Conservation (phyloP, 257 asterid genomes). For the Eustoma russellianum region DNA sequence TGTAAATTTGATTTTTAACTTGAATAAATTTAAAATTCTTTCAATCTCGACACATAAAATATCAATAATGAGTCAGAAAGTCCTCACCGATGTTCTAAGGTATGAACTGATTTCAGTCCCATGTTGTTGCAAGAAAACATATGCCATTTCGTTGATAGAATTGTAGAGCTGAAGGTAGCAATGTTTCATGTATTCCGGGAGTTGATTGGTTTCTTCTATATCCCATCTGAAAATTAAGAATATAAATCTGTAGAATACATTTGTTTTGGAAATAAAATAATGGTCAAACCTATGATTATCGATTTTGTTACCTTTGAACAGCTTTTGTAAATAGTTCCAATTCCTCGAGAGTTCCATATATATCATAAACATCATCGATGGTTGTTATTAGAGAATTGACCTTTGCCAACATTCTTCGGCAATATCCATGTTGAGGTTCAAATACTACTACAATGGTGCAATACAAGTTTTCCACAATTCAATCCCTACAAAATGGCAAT, state of each 20-base stretch:
- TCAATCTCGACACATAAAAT: no score
- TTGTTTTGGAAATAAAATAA: background rate
- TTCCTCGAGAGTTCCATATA: background rate
- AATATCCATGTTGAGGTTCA: background rate
- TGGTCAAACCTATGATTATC: no score
- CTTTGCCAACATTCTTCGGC: constrained; percentile 1
- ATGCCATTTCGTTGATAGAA: background rate
- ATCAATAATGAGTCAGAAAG: no score
- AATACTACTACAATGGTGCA: constrained; percentile 18
- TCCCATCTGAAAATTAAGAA: constrained; percentile 10
- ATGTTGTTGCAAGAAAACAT: constrained; percentile 7
- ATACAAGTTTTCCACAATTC: constrained; percentile 26
- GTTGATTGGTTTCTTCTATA: background rate
- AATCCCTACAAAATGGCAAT: constrained; percentile 21
- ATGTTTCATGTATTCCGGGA: constrained; percentile 10
- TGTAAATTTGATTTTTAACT: no score
- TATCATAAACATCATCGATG: background rate
- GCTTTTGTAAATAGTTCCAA: background rate
- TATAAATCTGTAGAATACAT: background rate
- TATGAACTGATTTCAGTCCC: background rate
- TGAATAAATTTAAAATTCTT: no score
- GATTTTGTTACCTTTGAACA: background rate
- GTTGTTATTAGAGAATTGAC: background rate
- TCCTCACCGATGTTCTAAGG: background rate
- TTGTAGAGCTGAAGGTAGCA: constrained; percentile 8